These are phyloP conservation scores for Boletus albobrunnescens DNA, from an alignment of 1,284 basidiomycete genomes.

Conservation along the genomic window DNA sequence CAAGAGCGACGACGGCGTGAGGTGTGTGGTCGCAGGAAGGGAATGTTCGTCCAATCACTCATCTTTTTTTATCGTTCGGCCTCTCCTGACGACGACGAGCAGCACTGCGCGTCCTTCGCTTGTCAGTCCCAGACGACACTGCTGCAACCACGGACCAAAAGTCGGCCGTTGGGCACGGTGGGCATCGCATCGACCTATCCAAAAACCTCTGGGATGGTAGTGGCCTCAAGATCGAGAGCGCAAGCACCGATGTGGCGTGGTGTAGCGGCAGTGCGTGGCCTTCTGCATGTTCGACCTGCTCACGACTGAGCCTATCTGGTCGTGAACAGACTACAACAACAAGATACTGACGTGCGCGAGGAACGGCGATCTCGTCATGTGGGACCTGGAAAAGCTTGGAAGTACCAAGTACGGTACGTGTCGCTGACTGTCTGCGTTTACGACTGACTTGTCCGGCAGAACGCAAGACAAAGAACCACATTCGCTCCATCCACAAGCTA, in stretches of 20 bases:
- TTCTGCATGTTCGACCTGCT: not conserved
- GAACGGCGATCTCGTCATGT: slow-evolving; percentile 82
- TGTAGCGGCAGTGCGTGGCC: slow-evolving; percentile 62
- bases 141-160: slow-evolving; percentile 45
- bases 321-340: slow-evolving; percentile 57
- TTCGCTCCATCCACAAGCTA: slow-evolving; percentile 72
- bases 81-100: slow-evolving; percentile 17
- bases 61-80: not conserved
- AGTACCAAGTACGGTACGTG: slow-evolving; percentile 65
- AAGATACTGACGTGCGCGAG: slow-evolving; percentile 82
- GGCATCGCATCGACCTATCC: slow-evolving; percentile 60
- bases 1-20: slow-evolving; percentile 57
- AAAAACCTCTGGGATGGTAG: slow-evolving; percentile 71
- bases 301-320: not conserved
- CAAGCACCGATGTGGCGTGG: slow-evolving; percentile 80
- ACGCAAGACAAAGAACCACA: slow-evolving; percentile 68
- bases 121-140: slow-evolving; percentile 46
- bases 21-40: slow-evolving; percentile 68
- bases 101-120: slow-evolving; percentile 65
- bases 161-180: slow-evolving; percentile 51
- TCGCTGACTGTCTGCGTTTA: slow-evolving; percentile 5
- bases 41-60: slow-evolving; percentile 51
- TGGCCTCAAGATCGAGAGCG: slow-evolving; percentile 70
- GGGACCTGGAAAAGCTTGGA: slow-evolving; percentile 73
- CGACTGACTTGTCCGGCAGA: slow-evolving; percentile 42